Conservation (phyloP, 2,329 filamentous ascomycete species). For the Leptographium flavum region DNA sequence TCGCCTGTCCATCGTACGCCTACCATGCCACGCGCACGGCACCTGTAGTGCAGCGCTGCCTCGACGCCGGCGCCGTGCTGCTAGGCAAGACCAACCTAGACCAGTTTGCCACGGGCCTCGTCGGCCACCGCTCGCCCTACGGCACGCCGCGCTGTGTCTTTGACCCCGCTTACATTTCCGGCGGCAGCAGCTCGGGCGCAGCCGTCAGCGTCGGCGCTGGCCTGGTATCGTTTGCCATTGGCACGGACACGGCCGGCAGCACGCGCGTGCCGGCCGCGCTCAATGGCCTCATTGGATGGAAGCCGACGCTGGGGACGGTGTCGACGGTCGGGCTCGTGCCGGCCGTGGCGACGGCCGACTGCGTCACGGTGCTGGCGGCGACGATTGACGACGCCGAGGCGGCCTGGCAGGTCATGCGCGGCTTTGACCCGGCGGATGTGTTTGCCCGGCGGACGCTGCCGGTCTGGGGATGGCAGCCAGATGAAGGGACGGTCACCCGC, state of each 20-base stretch:
- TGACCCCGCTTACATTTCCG: slow-evolving; percentile 22
- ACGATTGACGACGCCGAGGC: slow-evolving; percentile 24
- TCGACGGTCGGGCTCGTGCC: slow-evolving; percentile 26
- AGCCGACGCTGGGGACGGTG: slow-evolving; percentile 35
- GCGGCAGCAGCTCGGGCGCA: slow-evolving; percentile 42
- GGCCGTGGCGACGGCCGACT: slow-evolving; percentile 6
- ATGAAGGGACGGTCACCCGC: too few relatives aligned
- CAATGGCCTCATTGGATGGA: slow-evolving; percentile 38
- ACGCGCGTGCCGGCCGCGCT: slow-evolving; percentile 37
- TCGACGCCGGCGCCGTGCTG: slow-evolving; percentile 32
- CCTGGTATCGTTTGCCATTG: slow-evolving; percentile 40
- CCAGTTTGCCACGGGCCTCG: slow-evolving; percentile 47
- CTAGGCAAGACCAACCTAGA: slow-evolving; percentile 46
- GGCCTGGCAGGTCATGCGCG: slow-evolving; percentile 32
- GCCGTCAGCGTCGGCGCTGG: slow-evolving; percentile 37
- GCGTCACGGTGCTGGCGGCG: slow-evolving; percentile 11
- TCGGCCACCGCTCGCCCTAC: slow-evolving; percentile 26
- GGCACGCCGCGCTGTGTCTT: slow-evolving; percentile 35
- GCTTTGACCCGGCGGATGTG: slow-evolving; percentile 29
- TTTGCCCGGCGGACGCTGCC: slow-evolving; percentile 27
- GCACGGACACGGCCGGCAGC: slow-evolving; percentile 40
- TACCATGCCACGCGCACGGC: slow-evolving; percentile 32
- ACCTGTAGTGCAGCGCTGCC: slow-evolving; percentile 29
- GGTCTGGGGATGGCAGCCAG: slow-evolving; percentile 11
- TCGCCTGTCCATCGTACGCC: slow-evolving; percentile 32